Evolutionary conservation across 306 rosid genomes (phyloP).

Genomic region (Alnus rubra): DNA sequence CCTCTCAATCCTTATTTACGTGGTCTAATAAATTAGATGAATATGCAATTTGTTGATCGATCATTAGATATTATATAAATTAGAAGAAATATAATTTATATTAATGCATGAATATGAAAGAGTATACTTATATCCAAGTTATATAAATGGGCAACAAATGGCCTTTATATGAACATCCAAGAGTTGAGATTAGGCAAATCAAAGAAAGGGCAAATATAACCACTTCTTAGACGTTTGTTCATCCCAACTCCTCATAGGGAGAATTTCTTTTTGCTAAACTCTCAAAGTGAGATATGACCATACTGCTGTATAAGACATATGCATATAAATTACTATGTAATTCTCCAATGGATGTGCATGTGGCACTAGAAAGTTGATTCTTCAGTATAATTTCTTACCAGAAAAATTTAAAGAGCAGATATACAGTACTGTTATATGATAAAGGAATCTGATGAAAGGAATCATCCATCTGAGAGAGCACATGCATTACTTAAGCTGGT

Average conservation of each 20-base stretch:
- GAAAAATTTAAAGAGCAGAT: neutral
- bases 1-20: neutral
- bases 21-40: no score
- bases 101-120: no score
- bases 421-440: neutral
- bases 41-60: no score
- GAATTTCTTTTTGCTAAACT: neutral
- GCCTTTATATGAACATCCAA: neutral
- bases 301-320: neutral
- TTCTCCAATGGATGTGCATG: neutral
- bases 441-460: neutral
- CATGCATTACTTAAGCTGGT: slow-evolving; percentile 7
- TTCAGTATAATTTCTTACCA: neutral
- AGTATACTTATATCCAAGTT: no score
- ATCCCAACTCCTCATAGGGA: neutral
- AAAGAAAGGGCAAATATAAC: neutral
- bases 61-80: neutral
- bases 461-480: slow-evolving; percentile 6
- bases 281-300: neutral
- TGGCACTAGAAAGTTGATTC: neutral
- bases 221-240: neutral
- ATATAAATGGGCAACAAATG: no score
- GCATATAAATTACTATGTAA: neutral
- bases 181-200: neutral
- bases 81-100: no score